A percentile compares a stretch with the other conserved stretches of the same genome.
phyloP scores from a whole-genome alignment of 352 stramenopile genomes.

The Lagenidium sp. region DNA sequence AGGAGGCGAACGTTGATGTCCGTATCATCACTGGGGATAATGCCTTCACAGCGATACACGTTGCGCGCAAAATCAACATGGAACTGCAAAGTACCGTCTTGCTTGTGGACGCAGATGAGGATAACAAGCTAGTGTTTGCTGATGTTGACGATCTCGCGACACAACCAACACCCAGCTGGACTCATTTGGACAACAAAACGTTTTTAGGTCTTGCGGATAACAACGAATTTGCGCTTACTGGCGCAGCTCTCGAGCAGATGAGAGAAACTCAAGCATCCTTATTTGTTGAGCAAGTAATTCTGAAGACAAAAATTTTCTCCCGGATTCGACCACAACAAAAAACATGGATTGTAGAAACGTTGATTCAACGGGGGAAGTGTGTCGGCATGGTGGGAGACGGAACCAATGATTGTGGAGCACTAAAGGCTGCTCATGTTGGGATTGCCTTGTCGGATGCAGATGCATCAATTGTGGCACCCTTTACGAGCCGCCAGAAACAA shows the following conservation, averaged over 20 bases:
- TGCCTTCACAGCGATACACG: constrained; percentile 65
- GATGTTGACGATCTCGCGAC: constrained; percentile 50
- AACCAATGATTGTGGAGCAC: constrained; percentile 86
- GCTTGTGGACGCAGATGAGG: constrained; percentile 29
- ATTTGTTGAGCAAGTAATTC: constrained; percentile 48
- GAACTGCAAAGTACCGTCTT: constrained; percentile 43
- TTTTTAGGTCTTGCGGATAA: constrained; percentile 43
- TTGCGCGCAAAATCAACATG: constrained; percentile 68
- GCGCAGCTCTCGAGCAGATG: constrained; percentile 42
- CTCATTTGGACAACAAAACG: constrained; percentile 25
- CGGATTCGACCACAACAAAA: constrained; percentile 71
- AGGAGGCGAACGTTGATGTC: constrained; percentile 64
- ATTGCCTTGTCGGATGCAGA: constrained; percentile 85
- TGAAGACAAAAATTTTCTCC: constrained; percentile 57
- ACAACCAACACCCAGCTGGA: constrained; percentile 14
- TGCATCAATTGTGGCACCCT: constrained; percentile 87
- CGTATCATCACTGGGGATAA: constrained; percentile 89
- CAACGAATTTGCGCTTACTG: constrained; percentile 61
- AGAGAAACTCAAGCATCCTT: constrained; percentile 12
- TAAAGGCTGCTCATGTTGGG: constrained; percentile 88
- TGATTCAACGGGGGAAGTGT: constrained; percentile 40
- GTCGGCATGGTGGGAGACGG: constrained; percentile 71
- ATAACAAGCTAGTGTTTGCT: constrained; percentile 29
- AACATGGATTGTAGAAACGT: constrained; percentile 65
- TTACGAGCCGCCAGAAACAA: constrained; percentile 80